A percentile compares a stretch with the other conserved stretches of the same genome.
These are phyloP conservation scores for Thermoascus crustaceus DNA, from an alignment of 2,329 filamentous ascomycete species.

Conservation along the genomic window DNA sequence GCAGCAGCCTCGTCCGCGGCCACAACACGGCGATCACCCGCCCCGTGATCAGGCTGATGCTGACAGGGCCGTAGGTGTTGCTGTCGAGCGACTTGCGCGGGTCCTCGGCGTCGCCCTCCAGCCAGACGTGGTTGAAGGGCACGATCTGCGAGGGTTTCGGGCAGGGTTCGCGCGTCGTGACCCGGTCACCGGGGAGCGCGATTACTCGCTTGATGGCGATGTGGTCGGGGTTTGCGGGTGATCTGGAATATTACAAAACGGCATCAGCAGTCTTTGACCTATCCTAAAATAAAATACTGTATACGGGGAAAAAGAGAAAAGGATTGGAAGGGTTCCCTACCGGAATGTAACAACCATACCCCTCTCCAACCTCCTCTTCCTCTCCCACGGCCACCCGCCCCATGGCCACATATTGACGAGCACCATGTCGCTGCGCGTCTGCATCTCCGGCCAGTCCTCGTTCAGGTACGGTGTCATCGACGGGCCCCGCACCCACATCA, in stretches of 20 bases:
- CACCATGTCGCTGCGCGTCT: conserved; percentile 33
- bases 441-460: conserved; percentile 46
- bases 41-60: conserved; percentile 65
- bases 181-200: conserved; percentile 68
- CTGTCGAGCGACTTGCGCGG: conserved; percentile 67
- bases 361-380: conserved; percentile 51
- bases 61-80: conserved; percentile 82
- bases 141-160: conserved; percentile 49
- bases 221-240: conserved; percentile 60
- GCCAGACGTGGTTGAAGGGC: conserved; percentile 82
- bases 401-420: conserved; percentile 34
- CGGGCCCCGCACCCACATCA: conserved; percentile 37
- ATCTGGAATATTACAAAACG: conserved; percentile 40
- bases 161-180: conserved; percentile 58
- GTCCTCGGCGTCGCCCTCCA: conserved; percentile 74
- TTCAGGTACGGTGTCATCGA: conserved; percentile 78
- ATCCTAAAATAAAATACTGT: not conserved
- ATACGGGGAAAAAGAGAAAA: conserved; percentile 1
- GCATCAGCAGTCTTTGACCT: too few species aligned
- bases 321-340: conserved; percentile 11
- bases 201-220: conserved; percentile 75
- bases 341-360: conserved; percentile 67
- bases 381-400: conserved; percentile 37
- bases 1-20: conserved; percentile 41
- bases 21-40: conserved; percentile 64